phyloP scores from a whole-genome alignment of 2,329 filamentous ascomycete genomes.

The Venturia pyrina region DNA sequence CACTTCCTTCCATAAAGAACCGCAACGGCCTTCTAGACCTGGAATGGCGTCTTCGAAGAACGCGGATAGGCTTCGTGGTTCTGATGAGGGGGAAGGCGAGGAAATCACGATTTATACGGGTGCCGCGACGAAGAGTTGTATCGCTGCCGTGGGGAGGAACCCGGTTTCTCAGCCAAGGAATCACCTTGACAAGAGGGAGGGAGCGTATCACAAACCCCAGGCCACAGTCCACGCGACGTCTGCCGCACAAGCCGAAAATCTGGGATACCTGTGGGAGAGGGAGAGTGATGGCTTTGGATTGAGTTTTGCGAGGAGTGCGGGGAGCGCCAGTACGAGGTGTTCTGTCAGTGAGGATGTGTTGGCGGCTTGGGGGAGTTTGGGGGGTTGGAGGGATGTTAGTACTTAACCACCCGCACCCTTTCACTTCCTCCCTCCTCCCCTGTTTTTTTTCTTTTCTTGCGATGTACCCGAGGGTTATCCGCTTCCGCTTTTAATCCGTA shows the following conservation, averaged over 20 bases:
- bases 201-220: neutral
- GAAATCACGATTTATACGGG: neutral
- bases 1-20: neutral
- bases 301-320: conserved; percentile 13
- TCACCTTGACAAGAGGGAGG: neutral
- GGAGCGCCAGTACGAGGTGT: conserved; percentile 15
- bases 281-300: neutral
- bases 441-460: neutral
- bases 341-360: conserved; percentile 38
- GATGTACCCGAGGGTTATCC: too few species aligned
- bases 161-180: neutral
- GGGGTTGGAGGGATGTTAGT: conserved; percentile 22
- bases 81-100: neutral
- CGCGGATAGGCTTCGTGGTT: neutral
- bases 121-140: neutral
- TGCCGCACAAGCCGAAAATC: neutral
- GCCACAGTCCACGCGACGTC: conserved; percentile 10
- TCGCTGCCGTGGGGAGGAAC: neutral
- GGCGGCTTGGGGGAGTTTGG: conserved; percentile 37
- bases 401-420: neutral
- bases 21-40: neutral
- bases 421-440: neutral
- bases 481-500: neutral
- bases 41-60: neutral
- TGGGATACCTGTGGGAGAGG: neutral